Conservation (phyloP, 2,329 filamentous ascomycete species). For the Curvularia spicifera region DNA sequence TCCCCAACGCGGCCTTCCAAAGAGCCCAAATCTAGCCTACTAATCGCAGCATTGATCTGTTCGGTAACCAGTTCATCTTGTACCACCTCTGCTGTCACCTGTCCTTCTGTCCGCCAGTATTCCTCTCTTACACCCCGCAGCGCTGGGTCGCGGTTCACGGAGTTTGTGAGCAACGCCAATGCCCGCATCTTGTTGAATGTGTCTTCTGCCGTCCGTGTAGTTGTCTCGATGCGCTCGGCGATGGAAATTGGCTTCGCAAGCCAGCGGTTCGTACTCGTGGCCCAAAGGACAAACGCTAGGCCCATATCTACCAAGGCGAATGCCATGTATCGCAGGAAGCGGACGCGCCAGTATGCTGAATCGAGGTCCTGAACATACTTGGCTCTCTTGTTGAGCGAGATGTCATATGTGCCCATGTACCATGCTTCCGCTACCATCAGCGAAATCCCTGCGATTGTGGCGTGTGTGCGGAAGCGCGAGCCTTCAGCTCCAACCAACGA, state of each 20-base stretch:
- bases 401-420: slow-evolving; percentile 68
- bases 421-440: slow-evolving; percentile 71
- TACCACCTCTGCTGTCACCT: slow-evolving; percentile 75
- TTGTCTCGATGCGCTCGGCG: slow-evolving; percentile 70
- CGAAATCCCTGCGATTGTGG: slow-evolving; percentile 67
- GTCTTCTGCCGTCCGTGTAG: slow-evolving; percentile 62
- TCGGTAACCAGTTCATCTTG: slow-evolving; percentile 78
- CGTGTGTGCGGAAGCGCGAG: slow-evolving; percentile 71
- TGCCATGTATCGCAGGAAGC: slow-evolving; percentile 66
- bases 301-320: slow-evolving; percentile 70
- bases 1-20: slow-evolving; percentile 69
- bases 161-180: slow-evolving; percentile 79
- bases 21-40: slow-evolving; percentile 66
- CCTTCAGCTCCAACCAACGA: slow-evolving; percentile 69
- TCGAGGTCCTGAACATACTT: slow-evolving; percentile 67
- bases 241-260: slow-evolving; percentile 68
- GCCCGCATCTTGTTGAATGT: slow-evolving; percentile 73
- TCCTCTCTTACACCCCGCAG: slow-evolving; percentile 69
- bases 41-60: slow-evolving; percentile 71
- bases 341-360: slow-evolving; percentile 73
- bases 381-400: slow-evolving; percentile 68
- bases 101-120: slow-evolving; percentile 83
- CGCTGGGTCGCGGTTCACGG: slow-evolving; percentile 73
- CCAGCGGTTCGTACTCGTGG: slow-evolving; percentile 79
- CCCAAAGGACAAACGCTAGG: slow-evolving; percentile 72